These are phyloP conservation scores for Neoconidiobolus thromboides DNA, from an alignment of 371 early-diverging fungal genomes.

Conservation along the genomic window DNA sequence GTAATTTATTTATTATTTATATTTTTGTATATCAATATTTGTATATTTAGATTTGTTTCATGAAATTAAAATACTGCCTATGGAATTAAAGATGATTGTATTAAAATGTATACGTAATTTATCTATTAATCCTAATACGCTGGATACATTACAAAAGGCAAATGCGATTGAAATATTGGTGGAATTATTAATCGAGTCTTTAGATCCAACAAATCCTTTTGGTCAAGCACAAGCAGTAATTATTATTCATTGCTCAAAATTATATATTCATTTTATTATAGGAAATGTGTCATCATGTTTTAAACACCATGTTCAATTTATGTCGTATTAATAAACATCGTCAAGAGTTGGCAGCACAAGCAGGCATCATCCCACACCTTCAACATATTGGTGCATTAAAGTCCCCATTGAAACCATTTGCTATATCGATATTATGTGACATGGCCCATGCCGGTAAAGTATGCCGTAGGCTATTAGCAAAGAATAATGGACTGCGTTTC, in stretches of 20 bases:
- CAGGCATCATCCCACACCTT: constrained; percentile 29
- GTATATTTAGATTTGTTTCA: constrained; percentile 13
- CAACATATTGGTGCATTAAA: constrained; percentile 20
- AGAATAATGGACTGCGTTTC: constrained; percentile 18
- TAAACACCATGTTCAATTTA: constrained; percentile 34
- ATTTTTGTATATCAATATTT: not conserved
- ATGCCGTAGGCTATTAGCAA: constrained; percentile 23
- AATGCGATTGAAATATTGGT: constrained; percentile 21
- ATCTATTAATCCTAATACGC: constrained; percentile 27
- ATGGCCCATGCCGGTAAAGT: constrained; percentile 26
- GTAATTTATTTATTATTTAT: not conserved
- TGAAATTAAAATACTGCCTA: constrained; percentile 17
- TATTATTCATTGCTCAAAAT: not conserved
- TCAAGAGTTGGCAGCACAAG: constrained; percentile 26
- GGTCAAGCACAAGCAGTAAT: not conserved
- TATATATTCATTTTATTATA: not conserved
- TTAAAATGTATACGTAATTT: constrained; percentile 34
- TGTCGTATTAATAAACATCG: constrained; percentile 29
- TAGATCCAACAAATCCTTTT: not conserved
- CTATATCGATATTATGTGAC: constrained; percentile 35
- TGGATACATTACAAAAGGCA: constrained; percentile 23
- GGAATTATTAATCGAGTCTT: constrained; percentile 13
- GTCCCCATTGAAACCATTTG: constrained; percentile 29
- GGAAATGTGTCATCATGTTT: constrained; percentile 30
- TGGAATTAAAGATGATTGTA: constrained; percentile 16